Evolutionary conservation across 768 basidiomycete species (phyloP).

Genomic region (Termitomyces sp.): DNA sequence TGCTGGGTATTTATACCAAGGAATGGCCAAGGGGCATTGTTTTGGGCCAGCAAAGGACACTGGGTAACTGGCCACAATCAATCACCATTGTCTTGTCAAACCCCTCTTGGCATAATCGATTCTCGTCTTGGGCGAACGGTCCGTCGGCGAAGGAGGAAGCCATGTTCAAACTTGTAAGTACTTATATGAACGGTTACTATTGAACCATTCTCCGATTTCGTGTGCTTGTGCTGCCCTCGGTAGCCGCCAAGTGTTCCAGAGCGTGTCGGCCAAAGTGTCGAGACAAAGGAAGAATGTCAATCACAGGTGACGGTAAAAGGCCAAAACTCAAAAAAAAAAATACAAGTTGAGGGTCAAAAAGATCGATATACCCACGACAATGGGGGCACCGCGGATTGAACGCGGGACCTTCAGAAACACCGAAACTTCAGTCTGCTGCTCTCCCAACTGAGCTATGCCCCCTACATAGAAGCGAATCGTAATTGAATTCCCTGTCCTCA

Average conservation of each 20-base stretch:
- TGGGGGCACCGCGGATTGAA: slow-evolving; percentile 7
- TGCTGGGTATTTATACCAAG: neutral
- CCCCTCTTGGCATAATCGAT: neutral
- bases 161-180: no score
- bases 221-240: no score
- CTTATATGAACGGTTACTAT: no score
- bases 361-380: no score
- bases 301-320: neutral
- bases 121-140: neutral
- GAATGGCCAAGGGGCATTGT: neutral
- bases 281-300: no score
- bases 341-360: neutral
- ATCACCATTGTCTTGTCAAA: neutral
- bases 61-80: neutral
- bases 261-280: no score
- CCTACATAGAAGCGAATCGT: no score
- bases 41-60: no score
- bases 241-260: no score
- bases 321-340: neutral
- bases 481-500: no score
- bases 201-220: no score
- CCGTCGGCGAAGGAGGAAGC: no score
- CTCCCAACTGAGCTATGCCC: slow-evolving; percentile 12
- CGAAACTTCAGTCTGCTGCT: slow-evolving; percentile 8
- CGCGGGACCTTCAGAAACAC: slow-evolving; percentile 5